Evolutionary conservation across 1,284 basidiomycete genomes (phyloP).

Genomic region (Pseudozyma sp.): DNA sequence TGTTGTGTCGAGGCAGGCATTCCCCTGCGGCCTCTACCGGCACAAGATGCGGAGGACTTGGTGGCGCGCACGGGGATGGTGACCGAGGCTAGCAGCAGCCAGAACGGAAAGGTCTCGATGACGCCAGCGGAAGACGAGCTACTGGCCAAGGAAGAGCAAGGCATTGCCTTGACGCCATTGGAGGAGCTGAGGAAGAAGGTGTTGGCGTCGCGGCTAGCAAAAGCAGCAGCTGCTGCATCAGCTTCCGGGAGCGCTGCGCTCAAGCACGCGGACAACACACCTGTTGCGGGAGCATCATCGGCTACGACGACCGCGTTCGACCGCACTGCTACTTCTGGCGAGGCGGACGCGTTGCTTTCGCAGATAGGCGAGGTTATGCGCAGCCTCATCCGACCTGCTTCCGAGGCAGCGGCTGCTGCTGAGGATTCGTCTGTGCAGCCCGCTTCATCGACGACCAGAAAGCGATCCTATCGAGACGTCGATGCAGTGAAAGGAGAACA

Average conservation of each 20-base stretch:
- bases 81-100: neutral
- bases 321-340: slow-evolving; percentile 25
- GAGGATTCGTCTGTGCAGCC: neutral
- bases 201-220: slow-evolving; percentile 32
- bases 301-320: slow-evolving; percentile 20
- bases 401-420: neutral
- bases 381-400: slow-evolving; percentile 16
- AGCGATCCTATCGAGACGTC: slow-evolving; percentile 40
- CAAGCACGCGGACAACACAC: neutral
- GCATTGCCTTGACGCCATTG: slow-evolving; percentile 25
- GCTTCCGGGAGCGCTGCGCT: neutral
- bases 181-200: slow-evolving; percentile 38
- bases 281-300: neutral
- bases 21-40: neutral
- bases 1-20: slow-evolving; percentile 34
- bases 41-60: neutral
- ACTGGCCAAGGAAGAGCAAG: slow-evolving; percentile 23
- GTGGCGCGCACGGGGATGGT: neutral
- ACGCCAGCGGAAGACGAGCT: slow-evolving; percentile 32
- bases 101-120: neutral
- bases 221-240: slow-evolving; percentile 15
- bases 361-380: slow-evolving; percentile 30
- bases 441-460: slow-evolving; percentile 9
- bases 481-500: slow-evolving; percentile 26
- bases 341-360: slow-evolving; percentile 30